Base-by-base conservation (phyloP, 2,329 filamentous ascomycete genomes). In the Arachnopeziza araneosa region DNA sequence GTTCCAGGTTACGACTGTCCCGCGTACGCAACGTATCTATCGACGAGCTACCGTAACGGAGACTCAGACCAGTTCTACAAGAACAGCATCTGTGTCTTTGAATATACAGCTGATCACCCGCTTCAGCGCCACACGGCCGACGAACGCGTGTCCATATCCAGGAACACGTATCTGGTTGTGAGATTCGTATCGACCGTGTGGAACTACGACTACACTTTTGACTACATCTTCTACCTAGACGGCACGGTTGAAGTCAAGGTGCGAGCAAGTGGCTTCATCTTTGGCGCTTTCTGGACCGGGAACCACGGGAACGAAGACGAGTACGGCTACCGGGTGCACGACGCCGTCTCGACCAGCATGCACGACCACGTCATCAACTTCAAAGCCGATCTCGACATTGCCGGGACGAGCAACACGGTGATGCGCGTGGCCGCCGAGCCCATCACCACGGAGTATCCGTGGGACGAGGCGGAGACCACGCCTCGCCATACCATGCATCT, bases 81-180 rank as follows among this genome's bases (percentile, higher is more conserved):
- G n/a, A n/a, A 80, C 67, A 78, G 77, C 59, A 77, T 86, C 51
- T 87, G 83, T 65, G 60, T 84, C 26, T 84, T 84, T 61, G 82
- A 85, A 67, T 76, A 74, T 57, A 78, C 78, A 19, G 71, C 78
- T 0, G 78, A 78, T 50, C 79, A 76, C 64, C 76, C 81, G 1
- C 76, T 84, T 1, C 75, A 77, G 55, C 75, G 82, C 0, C 82
- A 84, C 67, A 75, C 72, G 19, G 74, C 76, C 0, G 60, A 63
- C 19, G 70, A 70, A 5, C 76, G 79, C 60, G 75, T 79, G 1
- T 73, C 74, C 1, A 75, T 75, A 1, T 78, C 78, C 19, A 80
- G 80, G 67, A 32, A 32, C 14, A 32, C 30, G 7, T 14, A 32
- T 7, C 14, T 32, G 7, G 30, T 14, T 14, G 70, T 83, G 2